Percentiles rank a stretch among this genome's conserved stretches.
Conservation (phyloP, 164 flowering plant species). For the Protea cynaroides region DNA sequence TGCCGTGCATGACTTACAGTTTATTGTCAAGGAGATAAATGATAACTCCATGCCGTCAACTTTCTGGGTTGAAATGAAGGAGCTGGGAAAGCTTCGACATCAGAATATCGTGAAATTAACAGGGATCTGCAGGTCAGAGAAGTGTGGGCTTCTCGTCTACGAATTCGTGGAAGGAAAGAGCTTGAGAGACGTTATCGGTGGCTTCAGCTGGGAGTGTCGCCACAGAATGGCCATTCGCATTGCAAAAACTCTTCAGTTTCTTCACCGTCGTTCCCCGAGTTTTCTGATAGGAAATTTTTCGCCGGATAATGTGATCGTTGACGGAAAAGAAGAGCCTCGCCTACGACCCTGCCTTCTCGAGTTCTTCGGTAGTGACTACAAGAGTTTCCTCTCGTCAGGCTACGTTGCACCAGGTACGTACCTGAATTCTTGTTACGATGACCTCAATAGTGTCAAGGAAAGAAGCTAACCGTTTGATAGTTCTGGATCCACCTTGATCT, state of each 20-base stretch:
- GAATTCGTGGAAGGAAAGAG: constrained; percentile 41
- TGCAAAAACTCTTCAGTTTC: constrained; percentile 43
- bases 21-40: constrained; percentile 33
- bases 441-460: no score
- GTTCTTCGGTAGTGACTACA: constrained; percentile 16
- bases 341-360: constrained; percentile 38
- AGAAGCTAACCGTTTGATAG: no score
- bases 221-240: constrained; percentile 46
- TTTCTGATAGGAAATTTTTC: constrained; percentile 35
- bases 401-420: constrained; percentile 59
- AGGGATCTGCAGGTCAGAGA: constrained; percentile 46
- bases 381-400: constrained; percentile 37
- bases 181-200: constrained; percentile 37
- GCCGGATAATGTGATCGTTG: constrained; percentile 43
- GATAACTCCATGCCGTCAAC: constrained; percentile 21
- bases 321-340: constrained; percentile 41
- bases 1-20: constrained; percentile 17
- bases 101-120: constrained; percentile 43
- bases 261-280: constrained; percentile 42
- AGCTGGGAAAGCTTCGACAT: constrained; percentile 42
- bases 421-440: constrained; percentile 6
- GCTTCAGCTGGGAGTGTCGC: constrained; percentile 47
- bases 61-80: constrained; percentile 33
- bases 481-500: no score
- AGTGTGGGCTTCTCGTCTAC: constrained; percentile 39